Conservation (phyloP, 345 rosid genomes). For the Eutrema japonicum region DNA sequence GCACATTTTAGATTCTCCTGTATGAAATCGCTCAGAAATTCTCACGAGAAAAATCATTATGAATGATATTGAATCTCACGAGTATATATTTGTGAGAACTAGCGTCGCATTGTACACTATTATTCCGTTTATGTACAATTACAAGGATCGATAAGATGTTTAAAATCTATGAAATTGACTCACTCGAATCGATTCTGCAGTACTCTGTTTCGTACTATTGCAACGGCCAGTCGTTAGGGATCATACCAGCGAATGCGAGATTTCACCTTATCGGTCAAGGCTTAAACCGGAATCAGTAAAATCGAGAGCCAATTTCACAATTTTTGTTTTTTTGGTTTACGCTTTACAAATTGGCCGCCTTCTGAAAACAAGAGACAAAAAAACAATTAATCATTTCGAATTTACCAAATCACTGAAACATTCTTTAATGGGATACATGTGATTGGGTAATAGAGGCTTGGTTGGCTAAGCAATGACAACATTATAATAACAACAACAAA, state of each 20-base stretch:
- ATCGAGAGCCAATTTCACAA: too few relatives aligned
- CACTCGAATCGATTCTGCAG: too few relatives aligned
- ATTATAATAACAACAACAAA: constrained; percentile 6
- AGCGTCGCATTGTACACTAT: too few relatives aligned
- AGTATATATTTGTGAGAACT: too few relatives aligned
- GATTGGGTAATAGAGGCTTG: constrained; percentile 31
- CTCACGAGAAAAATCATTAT: background rate
- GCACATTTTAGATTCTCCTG: background rate
- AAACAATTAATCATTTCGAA: constrained; percentile 4
- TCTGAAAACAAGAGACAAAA: too few relatives aligned
- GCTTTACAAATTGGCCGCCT: too few relatives aligned
- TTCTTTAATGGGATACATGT: constrained; percentile 26
- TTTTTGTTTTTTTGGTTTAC: too few relatives aligned
- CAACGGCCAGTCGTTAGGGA: background rate
- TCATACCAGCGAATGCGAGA: background rate
- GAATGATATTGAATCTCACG: background rate
- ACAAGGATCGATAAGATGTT: too few relatives aligned
- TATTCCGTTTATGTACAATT: too few relatives aligned
- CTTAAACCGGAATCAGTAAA: background rate
- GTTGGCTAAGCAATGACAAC: constrained; percentile 41
- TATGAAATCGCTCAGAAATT: background rate
- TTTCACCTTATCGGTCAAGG: background rate
- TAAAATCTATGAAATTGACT: too few relatives aligned
- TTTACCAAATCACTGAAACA: background rate
- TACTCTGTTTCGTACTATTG: too few relatives aligned